Conservation (phyloP, 23 red algal species). For the Gracilaria gracilis region DNA sequence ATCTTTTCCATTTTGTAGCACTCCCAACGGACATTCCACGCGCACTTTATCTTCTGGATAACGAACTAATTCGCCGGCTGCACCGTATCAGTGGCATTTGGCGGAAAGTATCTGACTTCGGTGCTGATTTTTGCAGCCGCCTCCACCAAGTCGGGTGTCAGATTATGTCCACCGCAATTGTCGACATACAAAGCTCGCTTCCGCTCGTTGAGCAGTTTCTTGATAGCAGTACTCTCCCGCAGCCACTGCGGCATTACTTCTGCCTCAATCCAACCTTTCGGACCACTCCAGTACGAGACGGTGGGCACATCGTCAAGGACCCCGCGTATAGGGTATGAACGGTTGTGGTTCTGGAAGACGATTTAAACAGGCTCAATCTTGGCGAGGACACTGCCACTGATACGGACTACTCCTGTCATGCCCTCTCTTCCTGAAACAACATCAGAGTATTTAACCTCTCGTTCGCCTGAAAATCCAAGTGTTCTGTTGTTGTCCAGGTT, state of each 20-base stretch:
- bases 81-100: conserved; percentile 14
- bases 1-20: not conserved
- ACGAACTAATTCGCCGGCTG: conserved; percentile 28
- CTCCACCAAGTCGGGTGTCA: not conserved
- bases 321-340: conserved; percentile 1
- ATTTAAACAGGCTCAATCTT: conserved; percentile 30
- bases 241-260: not conserved
- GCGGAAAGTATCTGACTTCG: conserved; percentile 20
- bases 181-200: conserved; percentile 14
- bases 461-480: conserved; percentile 1
- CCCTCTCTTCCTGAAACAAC: conserved; percentile 11
- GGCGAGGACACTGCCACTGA: not conserved
- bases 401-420: conserved; percentile 34
- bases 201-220: not conserved
- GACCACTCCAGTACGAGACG: conserved; percentile 30
- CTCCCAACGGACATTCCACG: conserved; percentile 16
- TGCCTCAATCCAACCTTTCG: conserved; percentile 28
- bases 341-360: conserved; percentile 29
- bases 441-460: conserved; percentile 8
- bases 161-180: conserved; percentile 14
- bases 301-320: conserved; percentile 9
- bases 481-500: conserved; percentile 27
- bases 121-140: not conserved
- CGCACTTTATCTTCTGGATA: conserved; percentile 35
- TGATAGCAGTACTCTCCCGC: not conserved